Conservation (phyloP, 2,329 filamentous ascomycete species). For the Fusarium annulatum region DNA sequence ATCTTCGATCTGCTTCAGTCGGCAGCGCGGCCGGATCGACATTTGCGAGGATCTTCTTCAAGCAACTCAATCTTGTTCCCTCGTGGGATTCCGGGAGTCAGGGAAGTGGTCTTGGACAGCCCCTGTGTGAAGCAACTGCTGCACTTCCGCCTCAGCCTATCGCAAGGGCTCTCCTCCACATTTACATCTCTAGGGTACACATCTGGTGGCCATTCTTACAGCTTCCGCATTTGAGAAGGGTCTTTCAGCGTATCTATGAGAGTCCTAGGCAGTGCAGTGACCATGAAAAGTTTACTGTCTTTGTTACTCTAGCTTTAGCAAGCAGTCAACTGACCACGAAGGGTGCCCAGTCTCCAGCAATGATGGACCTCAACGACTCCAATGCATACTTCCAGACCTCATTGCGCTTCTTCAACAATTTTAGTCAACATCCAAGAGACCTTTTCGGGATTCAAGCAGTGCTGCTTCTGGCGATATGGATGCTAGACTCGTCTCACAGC, state of each 20-base stretch:
- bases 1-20: not conserved
- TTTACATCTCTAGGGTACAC: not conserved
- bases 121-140: accelerated
- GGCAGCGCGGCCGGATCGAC: slow-evolving; percentile 13
- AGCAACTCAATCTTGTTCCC: not conserved
- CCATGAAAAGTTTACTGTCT: not conserved
- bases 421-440: not conserved
- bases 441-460: not conserved
- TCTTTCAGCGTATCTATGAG: not conserved
- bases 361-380: not conserved
- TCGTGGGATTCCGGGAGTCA: not conserved
- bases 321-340: not conserved
- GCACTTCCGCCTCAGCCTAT: not conserved
- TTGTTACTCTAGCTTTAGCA: not conserved
- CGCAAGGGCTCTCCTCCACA: not conserved
- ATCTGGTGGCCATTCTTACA: slow-evolving; percentile 2
- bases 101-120: not conserved
- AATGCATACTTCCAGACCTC: not conserved
- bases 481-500: not conserved
- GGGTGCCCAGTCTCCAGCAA: not conserved
- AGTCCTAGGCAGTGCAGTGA: accelerated
- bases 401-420: not conserved
- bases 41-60: slow-evolving; percentile 15
- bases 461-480: not conserved
- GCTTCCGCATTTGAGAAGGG: not conserved